Evolutionary conservation across 2,329 filamentous ascomycete species (phyloP).

Genomic region (Aspergillus intermedius): DNA sequence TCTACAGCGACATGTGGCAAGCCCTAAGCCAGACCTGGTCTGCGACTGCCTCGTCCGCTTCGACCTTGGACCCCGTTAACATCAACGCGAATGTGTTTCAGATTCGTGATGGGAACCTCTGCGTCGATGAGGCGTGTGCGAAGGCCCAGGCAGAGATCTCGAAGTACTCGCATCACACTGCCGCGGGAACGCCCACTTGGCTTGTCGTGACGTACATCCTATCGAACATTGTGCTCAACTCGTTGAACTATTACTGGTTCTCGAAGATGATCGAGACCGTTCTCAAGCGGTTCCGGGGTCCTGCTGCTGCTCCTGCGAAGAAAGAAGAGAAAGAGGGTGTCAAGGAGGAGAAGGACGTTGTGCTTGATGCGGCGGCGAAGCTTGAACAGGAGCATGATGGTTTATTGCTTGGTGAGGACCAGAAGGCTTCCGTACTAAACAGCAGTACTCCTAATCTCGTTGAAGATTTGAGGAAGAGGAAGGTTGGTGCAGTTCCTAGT

Average conservation of each 20-base stretch:
- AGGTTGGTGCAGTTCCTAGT: slow-evolving; percentile 11
- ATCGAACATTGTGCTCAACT: slow-evolving; percentile 55
- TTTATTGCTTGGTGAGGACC: slow-evolving; percentile 20
- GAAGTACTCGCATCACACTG: slow-evolving; percentile 39
- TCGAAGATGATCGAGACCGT: slow-evolving; percentile 62
- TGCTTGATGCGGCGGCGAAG: slow-evolving; percentile 30
- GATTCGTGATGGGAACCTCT: slow-evolving; percentile 27
- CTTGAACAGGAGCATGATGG: slow-evolving; percentile 25
- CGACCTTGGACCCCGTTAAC: slow-evolving; percentile 18
- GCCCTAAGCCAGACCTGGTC: slow-evolving; percentile 41
- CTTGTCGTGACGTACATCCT: slow-evolving; percentile 52
- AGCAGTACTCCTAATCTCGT: slow-evolving; percentile 61
- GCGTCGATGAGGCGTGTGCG: slow-evolving; percentile 33
- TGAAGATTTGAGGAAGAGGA: slow-evolving; percentile 65
- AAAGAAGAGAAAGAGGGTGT: slow-evolving; percentile 20
- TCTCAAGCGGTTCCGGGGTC: slow-evolving; percentile 52
- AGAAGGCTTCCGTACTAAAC: slow-evolving; percentile 38
- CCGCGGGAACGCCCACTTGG: slow-evolving; percentile 49
- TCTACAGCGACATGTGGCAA: slow-evolving; percentile 55
- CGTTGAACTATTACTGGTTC: slow-evolving; percentile 61
- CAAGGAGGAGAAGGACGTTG: slow-evolving; percentile 19
- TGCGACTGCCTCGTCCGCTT: slow-evolving; percentile 21
- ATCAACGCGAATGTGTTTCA: slow-evolving; percentile 31
- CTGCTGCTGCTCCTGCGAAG: slow-evolving; percentile 16
- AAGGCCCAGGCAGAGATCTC: slow-evolving; percentile 43